Base-by-base conservation (phyloP, 441 rosid genomes). In the Isatis lusitanica region DNA sequence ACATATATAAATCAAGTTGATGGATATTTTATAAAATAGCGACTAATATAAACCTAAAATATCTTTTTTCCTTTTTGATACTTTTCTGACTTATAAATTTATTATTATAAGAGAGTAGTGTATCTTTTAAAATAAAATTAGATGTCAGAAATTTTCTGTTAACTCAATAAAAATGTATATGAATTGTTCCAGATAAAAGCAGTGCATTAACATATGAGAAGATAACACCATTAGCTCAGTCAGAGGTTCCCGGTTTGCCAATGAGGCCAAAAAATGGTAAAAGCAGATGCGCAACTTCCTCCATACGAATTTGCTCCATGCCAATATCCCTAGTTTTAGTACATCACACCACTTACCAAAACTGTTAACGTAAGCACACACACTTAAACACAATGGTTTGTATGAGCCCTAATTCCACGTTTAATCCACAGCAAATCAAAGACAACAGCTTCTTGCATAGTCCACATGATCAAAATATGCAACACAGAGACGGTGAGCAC, bases 321-420 rank as follows among this genome's bases (percentile, higher is more conserved):
- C 53, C 53, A 68, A n/a, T 10, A 55, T 68, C 71, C 61, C 71
- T 30, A 68, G 21, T 36, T 30, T 42, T 33, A 13, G 17, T 16
- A 67, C 51, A 53, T 31, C 56, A 56, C 55, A 57, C 64, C 64
- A 57, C 73, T 68, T 12, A 8, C 64, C 44, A 31, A 68, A 43
- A 31, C n/a, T 7, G 46, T 68, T 57, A 67, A 40, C 16, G 31
- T 67, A 6, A 67, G 30, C 28, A 16, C 26, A 16, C 26, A 58
- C 63, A 59, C 30, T 59, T 36, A 1, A 30, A 35, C 17, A 55
- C 3, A 17, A 17, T 59, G 30, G 44, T 9, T 30, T 55, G 12
- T 31, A 31, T 47, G 26, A 47, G 26, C 26, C 52, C 9, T 47
- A 16, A 17, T 16, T 9, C 52, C 12, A 47, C 10, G 11, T 3